phyloP scores from a whole-genome alignment of 306 rosid genomes.

The Corylus heterophylla region DNA sequence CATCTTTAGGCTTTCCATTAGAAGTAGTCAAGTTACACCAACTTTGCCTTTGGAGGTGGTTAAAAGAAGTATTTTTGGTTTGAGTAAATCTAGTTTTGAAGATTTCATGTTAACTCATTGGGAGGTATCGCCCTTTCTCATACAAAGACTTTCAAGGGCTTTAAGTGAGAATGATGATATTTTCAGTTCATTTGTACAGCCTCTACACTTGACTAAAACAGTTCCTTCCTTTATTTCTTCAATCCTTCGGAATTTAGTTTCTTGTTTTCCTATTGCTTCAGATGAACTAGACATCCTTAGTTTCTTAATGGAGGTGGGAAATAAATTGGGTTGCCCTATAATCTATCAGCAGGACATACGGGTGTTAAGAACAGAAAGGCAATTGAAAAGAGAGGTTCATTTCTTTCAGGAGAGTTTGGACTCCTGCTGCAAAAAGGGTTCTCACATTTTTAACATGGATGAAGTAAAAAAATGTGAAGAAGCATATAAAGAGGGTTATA shows the following conservation, averaged over 20 bases:
- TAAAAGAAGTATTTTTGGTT: slow-evolving; percentile 55
- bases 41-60: slow-evolving; percentile 46
- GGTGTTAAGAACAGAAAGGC: slow-evolving; percentile 62
- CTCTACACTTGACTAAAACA: slow-evolving; percentile 39
- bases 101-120: slow-evolving; percentile 58
- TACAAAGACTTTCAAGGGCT: slow-evolving; percentile 30
- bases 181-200: slow-evolving; percentile 39
- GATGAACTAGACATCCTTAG: slow-evolving; percentile 65
- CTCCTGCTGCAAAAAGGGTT: slow-evolving; percentile 39
- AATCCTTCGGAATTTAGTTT: slow-evolving; percentile 50
- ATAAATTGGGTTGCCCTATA: slow-evolving; percentile 68
- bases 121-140: slow-evolving; percentile 65
- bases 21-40: slow-evolving; percentile 24
- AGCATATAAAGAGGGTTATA: slow-evolving; percentile 75
- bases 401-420: slow-evolving; percentile 46
- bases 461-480: slow-evolving; percentile 56
- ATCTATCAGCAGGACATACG: slow-evolving; percentile 75
- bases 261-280: slow-evolving; percentile 81
- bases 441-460: slow-evolving; percentile 39
- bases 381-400: slow-evolving; percentile 55
- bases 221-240: slow-evolving; percentile 57
- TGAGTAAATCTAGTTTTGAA: slow-evolving; percentile 45
- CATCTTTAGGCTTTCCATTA: slow-evolving; percentile 70
- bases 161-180: slow-evolving; percentile 35
- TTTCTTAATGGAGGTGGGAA: slow-evolving; percentile 61